Percentiles rank a stretch among this genome's conserved stretches.
Evolutionary conservation across 768 basidiomycete species (phyloP).

Genomic region (Boletus speciosus): DNA sequence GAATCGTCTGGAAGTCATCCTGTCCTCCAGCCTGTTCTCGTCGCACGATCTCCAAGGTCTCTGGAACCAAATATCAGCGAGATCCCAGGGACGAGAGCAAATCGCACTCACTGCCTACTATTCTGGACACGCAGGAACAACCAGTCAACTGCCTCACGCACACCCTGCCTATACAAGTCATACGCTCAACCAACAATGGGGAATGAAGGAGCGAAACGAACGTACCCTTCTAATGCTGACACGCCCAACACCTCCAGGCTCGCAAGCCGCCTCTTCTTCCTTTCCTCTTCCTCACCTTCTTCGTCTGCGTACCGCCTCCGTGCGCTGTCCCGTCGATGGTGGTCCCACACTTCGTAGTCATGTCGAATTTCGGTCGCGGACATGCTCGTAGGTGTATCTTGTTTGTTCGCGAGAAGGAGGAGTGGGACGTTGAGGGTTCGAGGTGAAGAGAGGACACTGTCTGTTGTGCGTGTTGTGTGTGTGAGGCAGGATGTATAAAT

Average conservation of each 20-base stretch:
- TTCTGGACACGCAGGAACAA: conserved; percentile 91
- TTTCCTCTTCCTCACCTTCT: conserved; percentile 42
- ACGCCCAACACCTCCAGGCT: conserved; percentile 88
- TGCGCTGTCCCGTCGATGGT: conserved; percentile 67
- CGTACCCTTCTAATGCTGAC: conserved; percentile 87
- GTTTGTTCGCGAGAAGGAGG: conserved; percentile 93
- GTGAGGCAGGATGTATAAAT: no score
- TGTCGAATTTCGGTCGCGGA: conserved; percentile 89
- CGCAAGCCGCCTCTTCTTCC: conserved; percentile 56
- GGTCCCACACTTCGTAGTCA: conserved; percentile 85
- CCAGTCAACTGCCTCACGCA: conserved; percentile 91
- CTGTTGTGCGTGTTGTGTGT: conserved; percentile 33
- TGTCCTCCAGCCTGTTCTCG: conserved; percentile 9
- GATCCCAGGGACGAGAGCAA: neutral
- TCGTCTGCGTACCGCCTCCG: conserved; percentile 50
- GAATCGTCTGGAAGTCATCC: neutral
- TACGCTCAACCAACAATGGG: neutral
- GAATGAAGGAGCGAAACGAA: neutral
- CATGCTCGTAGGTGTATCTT: conserved; percentile 76
- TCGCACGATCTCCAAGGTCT: conserved; percentile 17
- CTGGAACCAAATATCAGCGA: neutral
- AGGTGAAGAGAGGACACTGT: conserved; percentile 82
- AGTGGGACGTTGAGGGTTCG: conserved; percentile 89
- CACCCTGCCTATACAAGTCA: conserved; percentile 62
- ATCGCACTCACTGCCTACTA: conserved; percentile 54